phyloP scores from a whole-genome alignment of 192 early-diverging fungal genomes.

The Martensiomyces pterosporus region DNA sequence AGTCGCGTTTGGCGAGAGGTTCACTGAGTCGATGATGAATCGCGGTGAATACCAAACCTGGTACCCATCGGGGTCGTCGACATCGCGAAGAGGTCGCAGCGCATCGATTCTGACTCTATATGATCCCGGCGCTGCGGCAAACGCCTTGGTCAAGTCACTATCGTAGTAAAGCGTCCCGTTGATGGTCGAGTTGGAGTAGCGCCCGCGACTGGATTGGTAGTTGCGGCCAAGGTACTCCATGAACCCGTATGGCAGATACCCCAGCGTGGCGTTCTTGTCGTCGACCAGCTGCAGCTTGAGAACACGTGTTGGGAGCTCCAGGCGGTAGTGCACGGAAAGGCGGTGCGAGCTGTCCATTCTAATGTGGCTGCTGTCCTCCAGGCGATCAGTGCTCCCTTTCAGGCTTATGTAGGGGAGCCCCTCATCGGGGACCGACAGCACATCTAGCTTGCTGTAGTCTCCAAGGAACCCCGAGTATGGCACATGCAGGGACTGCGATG shows the following conservation, averaged over 20 bases:
- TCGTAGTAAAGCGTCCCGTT: constrained; percentile 48
- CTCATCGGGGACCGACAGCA: constrained; percentile 36
- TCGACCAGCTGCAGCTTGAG: constrained; percentile 48
- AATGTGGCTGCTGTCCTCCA: constrained; percentile 24
- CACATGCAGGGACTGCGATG: constrained; percentile 36
- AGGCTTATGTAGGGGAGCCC: constrained; percentile 39
- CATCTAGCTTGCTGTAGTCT: constrained; percentile 40
- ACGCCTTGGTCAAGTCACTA: constrained; percentile 27
- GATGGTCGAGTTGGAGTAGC: constrained; percentile 44
- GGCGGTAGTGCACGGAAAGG: constrained; percentile 41
- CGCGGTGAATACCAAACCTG: constrained; percentile 48
- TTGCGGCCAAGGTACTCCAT: constrained; percentile 48
- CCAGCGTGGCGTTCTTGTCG: constrained; percentile 30
- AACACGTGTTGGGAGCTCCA: constrained; percentile 42
- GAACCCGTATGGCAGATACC: constrained; percentile 43
- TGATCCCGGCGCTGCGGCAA: constrained; percentile 18
- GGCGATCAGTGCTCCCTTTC: constrained; percentile 28
- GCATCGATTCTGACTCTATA: constrained; percentile 49
- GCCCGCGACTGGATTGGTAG: constrained; percentile 37
- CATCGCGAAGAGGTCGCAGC: constrained; percentile 40
- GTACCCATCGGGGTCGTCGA: constrained; percentile 35
- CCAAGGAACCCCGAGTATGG: constrained; percentile 47
- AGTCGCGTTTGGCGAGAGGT: constrained; percentile 13
- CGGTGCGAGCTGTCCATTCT: constrained; percentile 31
- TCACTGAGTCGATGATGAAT: constrained; percentile 43